Evolutionary conservation across 331 rosid species (phyloP).

Genomic region (Quercus phellos): DNA sequence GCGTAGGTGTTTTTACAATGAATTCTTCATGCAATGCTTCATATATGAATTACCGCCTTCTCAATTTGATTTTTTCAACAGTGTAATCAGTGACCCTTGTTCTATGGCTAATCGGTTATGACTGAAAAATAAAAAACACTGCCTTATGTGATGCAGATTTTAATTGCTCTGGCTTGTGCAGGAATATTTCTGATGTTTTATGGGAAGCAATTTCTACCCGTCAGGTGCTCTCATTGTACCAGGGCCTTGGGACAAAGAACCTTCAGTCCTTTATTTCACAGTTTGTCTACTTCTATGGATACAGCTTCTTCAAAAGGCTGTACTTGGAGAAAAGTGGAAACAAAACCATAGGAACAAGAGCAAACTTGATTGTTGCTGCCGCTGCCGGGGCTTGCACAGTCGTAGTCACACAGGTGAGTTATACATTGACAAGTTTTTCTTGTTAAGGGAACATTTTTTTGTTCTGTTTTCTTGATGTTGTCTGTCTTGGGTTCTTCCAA

Average conservation of each 20-base stretch:
- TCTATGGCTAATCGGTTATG: background rate
- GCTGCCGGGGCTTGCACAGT: slow-evolving; percentile 90
- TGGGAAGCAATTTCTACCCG: slow-evolving; percentile 86
- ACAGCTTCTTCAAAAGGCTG: slow-evolving; percentile 75
- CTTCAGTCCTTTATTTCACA: slow-evolving; percentile 74
- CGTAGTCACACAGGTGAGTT: slow-evolving; percentile 63
- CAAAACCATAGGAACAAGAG: slow-evolving; percentile 67
- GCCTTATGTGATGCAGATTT: background rate
- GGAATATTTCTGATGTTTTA: slow-evolving; percentile 84
- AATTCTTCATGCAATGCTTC: background rate
- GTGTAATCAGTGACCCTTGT: background rate
- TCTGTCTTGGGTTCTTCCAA: background rate
- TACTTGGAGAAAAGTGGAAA: slow-evolving; percentile 68
- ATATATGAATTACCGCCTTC: background rate
- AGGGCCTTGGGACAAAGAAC: slow-evolving; percentile 95
- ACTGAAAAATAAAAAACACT: background rate
- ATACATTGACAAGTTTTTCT: background rate
- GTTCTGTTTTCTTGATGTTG: background rate
- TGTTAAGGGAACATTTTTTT: background rate
- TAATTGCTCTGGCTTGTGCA: slow-evolving; percentile 35
- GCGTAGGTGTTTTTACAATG: background rate
- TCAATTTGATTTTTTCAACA: background rate
- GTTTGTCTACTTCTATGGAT: slow-evolving; percentile 89
- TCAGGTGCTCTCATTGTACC: slow-evolving; percentile 76
- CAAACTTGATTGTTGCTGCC: slow-evolving; percentile 77